These are phyloP conservation scores for Saccharum hybrid DNA, from an alignment of 202 grass and related monocot genomes.

Conservation along the genomic window DNA sequence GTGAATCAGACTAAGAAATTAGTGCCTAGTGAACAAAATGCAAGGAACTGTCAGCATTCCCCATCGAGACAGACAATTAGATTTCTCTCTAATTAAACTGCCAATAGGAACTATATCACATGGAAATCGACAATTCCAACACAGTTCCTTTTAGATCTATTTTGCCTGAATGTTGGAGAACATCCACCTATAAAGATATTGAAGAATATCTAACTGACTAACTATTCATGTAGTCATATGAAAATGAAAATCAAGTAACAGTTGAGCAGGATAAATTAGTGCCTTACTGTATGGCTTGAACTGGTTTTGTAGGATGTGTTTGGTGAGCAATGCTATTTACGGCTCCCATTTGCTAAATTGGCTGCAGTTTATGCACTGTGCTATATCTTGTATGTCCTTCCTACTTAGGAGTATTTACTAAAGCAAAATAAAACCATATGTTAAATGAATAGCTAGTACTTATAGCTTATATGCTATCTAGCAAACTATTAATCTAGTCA, in stretches of 20 bases:
- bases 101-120: background rate
- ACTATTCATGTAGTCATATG: background rate
- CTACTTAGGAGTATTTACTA: background rate
- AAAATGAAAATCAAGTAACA: background rate
- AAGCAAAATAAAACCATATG: background rate
- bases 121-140: background rate
- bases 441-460: background rate
- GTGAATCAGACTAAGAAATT: background rate
- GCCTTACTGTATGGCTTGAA: background rate
- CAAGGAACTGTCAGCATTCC: background rate
- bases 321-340: background rate
- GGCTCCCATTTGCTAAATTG: background rate
- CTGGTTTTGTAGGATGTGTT: background rate
- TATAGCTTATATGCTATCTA: background rate
- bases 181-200: background rate
- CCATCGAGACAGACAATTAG: background rate
- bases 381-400: background rate
- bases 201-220: background rate
- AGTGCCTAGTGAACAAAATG: background rate
- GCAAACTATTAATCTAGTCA: conserved; percentile 18
- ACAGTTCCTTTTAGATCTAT: background rate
- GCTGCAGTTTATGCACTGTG: background rate
- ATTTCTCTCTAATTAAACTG: background rate
- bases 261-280: background rate
- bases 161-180: background rate